These are phyloP conservation scores for Phytophthora pinifolia DNA, from an alignment of 352 stramenopile species.

Conservation along the genomic window DNA sequence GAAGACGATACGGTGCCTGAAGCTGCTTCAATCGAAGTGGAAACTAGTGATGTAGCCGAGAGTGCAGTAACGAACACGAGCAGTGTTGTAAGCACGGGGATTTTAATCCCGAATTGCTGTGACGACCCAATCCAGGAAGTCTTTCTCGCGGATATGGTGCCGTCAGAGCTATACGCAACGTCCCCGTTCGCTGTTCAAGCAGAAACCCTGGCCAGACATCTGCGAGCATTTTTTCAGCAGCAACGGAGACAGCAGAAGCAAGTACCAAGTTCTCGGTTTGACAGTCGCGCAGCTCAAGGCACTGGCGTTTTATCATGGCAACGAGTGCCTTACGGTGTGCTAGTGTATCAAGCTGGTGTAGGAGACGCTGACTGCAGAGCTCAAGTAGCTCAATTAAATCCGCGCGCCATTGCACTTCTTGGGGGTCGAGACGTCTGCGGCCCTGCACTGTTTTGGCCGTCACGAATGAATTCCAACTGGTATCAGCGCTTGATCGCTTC, in stretches of 20 bases:
- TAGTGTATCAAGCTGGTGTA: constrained; percentile 17
- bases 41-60: background rate
- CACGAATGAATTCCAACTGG: constrained; percentile 10
- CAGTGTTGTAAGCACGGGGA: constrained; percentile 18
- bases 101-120: constrained; percentile 32
- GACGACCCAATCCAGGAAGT: constrained; percentile 35
- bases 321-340: constrained; percentile 20
- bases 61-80: background rate
- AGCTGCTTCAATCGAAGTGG: background rate
- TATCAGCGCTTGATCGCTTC: constrained; percentile 18
- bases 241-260: constrained; percentile 8
- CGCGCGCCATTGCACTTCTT: constrained; percentile 16
- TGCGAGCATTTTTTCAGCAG: constrained; percentile 24
- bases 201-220: constrained; percentile 14
- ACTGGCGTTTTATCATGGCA: constrained; percentile 17
- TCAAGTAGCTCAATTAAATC: constrained; percentile 17
- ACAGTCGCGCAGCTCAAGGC: background rate
- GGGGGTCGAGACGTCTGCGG: constrained; percentile 6
- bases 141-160: constrained; percentile 24
- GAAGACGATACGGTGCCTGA: background rate
- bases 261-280: constrained; percentile 8
- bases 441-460: constrained; percentile 26
- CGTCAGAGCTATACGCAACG: constrained; percentile 8
- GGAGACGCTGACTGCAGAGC: background rate
- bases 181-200: constrained; percentile 15